A percentile compares a stretch with the other conserved stretches of the same genome.
These are phyloP conservation scores for Syzygium malaccense DNA, from an alignment of 441 rosid species.

Conservation along the genomic window DNA sequence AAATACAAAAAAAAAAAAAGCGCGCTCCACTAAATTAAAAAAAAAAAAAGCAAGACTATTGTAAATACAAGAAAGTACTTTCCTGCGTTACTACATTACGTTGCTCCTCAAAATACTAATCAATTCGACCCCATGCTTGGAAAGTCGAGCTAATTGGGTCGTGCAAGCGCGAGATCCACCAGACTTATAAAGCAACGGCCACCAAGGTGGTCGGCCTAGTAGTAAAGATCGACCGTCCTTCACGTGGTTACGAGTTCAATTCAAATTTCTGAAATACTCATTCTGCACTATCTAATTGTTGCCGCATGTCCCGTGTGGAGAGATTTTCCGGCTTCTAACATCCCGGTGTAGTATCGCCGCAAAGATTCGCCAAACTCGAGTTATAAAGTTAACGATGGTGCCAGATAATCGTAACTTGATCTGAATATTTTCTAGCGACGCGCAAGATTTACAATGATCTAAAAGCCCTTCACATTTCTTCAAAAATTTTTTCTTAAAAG, in stretches of 20 bases:
- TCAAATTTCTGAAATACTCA: background rate
- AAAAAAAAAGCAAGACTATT: background rate
- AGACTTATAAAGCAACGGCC: background rate
- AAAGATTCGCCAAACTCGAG: too few species aligned
- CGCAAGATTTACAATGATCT: background rate
- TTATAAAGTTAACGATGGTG: background rate
- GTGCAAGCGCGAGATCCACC: background rate
- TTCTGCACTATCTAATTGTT: background rate
- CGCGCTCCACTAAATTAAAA: too few species aligned
- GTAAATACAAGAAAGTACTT: background rate
- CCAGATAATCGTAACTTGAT: background rate
- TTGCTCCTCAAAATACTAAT: background rate
- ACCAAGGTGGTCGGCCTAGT: too few species aligned
- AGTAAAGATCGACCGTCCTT: too few species aligned
- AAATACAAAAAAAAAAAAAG: too few species aligned
- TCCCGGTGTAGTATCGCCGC: too few species aligned
- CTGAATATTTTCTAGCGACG: background rate
- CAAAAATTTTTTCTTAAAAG: too few species aligned
- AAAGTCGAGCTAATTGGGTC: background rate
- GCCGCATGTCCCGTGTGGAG: background rate
- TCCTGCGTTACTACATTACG: accelerated
- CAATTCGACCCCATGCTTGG: background rate
- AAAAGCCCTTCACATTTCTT: too few species aligned
- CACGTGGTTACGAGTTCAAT: background rate
- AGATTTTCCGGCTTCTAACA: too few species aligned